Evolutionary conservation across 768 basidiomycete genomes (phyloP).

Genomic region (Candolleomyces efflorescens): DNA sequence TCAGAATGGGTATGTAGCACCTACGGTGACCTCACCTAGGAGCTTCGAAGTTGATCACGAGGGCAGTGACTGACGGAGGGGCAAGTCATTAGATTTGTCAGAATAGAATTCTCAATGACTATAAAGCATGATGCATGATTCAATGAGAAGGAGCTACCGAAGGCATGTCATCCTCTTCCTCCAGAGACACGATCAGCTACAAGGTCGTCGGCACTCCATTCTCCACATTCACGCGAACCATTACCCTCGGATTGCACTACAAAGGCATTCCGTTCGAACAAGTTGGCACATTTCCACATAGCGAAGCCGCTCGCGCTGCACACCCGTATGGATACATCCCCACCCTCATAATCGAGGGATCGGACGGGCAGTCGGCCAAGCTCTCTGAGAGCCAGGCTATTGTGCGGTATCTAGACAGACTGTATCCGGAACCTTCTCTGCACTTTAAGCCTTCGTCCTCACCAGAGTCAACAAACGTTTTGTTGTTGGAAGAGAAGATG

Average conservation of each 20-base stretch:
- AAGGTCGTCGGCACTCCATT: constrained; percentile 29
- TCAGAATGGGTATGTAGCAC: too few species aligned
- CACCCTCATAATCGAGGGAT: constrained; percentile 23
- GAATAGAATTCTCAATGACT: too few species aligned
- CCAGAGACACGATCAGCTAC: not conserved
- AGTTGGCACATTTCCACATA: constrained; percentile 17
- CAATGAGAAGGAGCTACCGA: too few species aligned
- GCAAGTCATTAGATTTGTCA: too few species aligned
- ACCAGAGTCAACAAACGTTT: too few species aligned
- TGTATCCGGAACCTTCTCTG: constrained; percentile 24
- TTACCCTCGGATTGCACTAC: constrained; percentile 25
- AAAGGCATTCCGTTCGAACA: constrained; percentile 24
- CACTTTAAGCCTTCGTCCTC: constrained; percentile 12
- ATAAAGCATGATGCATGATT: too few species aligned
- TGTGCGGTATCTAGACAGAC: constrained; percentile 25
- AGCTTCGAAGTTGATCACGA: too few species aligned
- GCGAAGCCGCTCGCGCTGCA: constrained; percentile 15
- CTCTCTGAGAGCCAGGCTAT: constrained; percentile 30
- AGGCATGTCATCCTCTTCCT: too few species aligned
- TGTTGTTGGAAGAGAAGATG: constrained; percentile 30
- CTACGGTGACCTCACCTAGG: too few species aligned
- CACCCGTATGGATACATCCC: constrained; percentile 31
- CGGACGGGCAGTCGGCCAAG: constrained; percentile 11
- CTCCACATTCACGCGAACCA: constrained; percentile 31
- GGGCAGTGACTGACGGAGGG: too few species aligned